Conservation (phyloP, 106 monocot species). For the Narthecium ossifragum region DNA sequence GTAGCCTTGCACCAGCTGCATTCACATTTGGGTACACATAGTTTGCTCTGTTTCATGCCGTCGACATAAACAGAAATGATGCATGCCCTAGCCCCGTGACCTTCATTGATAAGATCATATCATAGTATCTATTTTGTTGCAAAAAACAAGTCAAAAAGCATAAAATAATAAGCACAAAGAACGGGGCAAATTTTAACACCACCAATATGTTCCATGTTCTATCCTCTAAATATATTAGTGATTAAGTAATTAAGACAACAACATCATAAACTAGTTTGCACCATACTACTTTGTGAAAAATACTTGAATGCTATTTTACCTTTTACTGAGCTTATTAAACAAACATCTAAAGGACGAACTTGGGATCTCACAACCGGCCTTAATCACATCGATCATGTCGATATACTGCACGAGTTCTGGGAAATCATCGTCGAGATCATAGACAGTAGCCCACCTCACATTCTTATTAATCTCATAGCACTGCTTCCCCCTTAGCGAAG, state of each 20-base stretch:
- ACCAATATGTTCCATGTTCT: too few species aligned
- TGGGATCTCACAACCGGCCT: conserved; percentile 22
- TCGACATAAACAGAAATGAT: conserved; percentile 74
- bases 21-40: conserved; percentile 87
- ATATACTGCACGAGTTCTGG: conserved; percentile 73
- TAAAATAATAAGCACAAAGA: not conserved
- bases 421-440: conserved; percentile 61
- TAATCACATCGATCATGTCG: conserved; percentile 72
- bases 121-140: conserved; percentile 73
- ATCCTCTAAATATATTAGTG: too few species aligned
- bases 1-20: conserved; percentile 66
- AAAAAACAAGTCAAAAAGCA: not conserved
- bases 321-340: too few species aligned
- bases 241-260: too few species aligned
- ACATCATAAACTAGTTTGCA: too few species aligned
- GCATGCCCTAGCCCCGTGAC: conserved; percentile 75
- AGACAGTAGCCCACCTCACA: conserved; percentile 74
- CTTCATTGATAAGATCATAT: conserved; percentile 75
- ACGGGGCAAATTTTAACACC: too few species aligned
- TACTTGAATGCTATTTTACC: too few species aligned
- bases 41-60: conserved; percentile 66
- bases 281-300: too few species aligned
- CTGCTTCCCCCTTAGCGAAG: conserved; percentile 75
- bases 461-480: conserved; percentile 86
- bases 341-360: too few species aligned